A percentile compares a stretch with the other conserved stretches of the same genome.
phyloP scores from a whole-genome alignment of 176 grass and related monocot species.

The Puya raimondii region DNA sequence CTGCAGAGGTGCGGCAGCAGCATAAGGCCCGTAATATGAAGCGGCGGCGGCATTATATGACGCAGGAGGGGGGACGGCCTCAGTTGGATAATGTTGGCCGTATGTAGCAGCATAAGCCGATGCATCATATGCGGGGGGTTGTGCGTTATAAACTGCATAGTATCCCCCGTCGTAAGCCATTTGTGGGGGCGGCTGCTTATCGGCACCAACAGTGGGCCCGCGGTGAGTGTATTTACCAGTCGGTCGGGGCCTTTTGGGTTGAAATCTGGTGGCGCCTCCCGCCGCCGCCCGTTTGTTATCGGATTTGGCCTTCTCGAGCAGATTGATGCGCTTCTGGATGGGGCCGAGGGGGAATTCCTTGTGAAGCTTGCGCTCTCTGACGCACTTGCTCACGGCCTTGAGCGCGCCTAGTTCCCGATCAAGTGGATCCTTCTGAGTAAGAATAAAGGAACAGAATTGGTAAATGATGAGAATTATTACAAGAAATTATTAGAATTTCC shows the following conservation, averaged over 20 bases:
- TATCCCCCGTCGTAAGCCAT: constrained; percentile 34
- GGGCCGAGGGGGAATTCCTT: constrained; percentile 60
- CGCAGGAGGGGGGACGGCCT: constrained; percentile 22
- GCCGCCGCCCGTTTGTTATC: constrained; percentile 40
- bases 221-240: constrained; percentile 23
- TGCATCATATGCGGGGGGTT: constrained; percentile 21
- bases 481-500: neutral
- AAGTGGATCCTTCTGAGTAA: constrained; percentile 43
- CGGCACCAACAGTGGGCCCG: constrained; percentile 6
- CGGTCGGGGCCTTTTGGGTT: constrained; percentile 34
- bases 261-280: constrained; percentile 19
- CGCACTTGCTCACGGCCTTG: constrained; percentile 50
- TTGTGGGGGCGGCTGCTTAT: constrained; percentile 33
- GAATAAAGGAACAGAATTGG: neutral
- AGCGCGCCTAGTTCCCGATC: constrained; percentile 39
- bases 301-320: constrained; percentile 48
- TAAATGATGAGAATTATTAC: constrained; percentile 2
- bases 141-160: constrained; percentile 24
- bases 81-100: constrained; percentile 25
- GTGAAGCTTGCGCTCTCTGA: constrained; percentile 70
- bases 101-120: constrained; percentile 17
- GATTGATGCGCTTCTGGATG: constrained; percentile 51
- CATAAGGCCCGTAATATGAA: constrained; percentile 24
- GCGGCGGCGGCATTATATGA: constrained; percentile 22
- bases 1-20: constrained; percentile 10